These are phyloP conservation scores for Geoglossum cookeanum DNA, from an alignment of 2,329 filamentous ascomycete genomes.

Conservation along the genomic window DNA sequence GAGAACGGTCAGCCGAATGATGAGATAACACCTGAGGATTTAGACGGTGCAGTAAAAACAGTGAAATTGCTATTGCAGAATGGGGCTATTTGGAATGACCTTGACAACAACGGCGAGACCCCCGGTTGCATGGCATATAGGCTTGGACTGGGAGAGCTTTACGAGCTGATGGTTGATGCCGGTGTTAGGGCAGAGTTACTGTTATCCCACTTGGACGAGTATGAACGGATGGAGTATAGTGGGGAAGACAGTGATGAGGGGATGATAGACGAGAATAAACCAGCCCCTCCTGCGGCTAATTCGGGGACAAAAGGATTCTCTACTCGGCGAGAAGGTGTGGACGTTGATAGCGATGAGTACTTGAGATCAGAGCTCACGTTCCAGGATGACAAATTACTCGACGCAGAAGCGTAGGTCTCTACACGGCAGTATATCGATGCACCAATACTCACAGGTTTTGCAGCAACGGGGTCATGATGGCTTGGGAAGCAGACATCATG, in stretches of 20 bases:
- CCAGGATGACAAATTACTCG: conserved; percentile 26
- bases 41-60: conserved; percentile 45
- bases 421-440: not conserved
- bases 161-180: conserved; percentile 70
- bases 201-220: conserved; percentile 63
- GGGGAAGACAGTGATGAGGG: conserved; percentile 12
- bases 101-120: conserved; percentile 73
- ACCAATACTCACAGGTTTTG: not conserved
- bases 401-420: conserved; percentile 17
- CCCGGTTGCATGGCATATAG: conserved; percentile 67
- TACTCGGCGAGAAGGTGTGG: conserved; percentile 6
- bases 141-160: conserved; percentile 50
- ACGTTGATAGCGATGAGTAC: conserved; percentile 28
- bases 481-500: conserved; percentile 43
- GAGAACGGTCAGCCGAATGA: conserved; percentile 3
- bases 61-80: conserved; percentile 62
- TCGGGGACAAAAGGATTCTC: not conserved
- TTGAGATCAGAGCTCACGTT: conserved; percentile 29
- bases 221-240: conserved; percentile 48
- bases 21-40: conserved; percentile 11
- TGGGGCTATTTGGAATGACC: conserved; percentile 94
- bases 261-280: conserved; percentile 6
- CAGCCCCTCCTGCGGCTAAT: not conserved
- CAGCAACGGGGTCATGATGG: conserved; percentile 34
- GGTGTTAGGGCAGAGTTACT: conserved; percentile 81